phyloP scores from a whole-genome alignment of 2,329 filamentous ascomycete genomes.

The Alternaria conjuncta region DNA sequence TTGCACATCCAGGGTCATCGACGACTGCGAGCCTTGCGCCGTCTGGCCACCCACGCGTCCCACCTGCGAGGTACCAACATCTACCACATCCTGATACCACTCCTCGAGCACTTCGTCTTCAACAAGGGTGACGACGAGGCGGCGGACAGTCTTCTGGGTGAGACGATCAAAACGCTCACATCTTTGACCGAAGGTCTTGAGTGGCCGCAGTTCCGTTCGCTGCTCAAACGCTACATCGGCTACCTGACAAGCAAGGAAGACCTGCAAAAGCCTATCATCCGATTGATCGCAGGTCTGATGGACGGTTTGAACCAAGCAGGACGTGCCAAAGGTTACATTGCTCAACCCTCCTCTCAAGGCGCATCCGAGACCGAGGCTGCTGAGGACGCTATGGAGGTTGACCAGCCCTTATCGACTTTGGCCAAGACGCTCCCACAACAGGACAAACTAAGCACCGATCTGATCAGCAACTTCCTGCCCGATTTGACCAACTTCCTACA shows the following conservation, averaged over 20 bases:
- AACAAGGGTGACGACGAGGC: slow-evolving; percentile 78
- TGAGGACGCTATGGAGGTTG: slow-evolving; percentile 32
- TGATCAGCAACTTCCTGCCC: slow-evolving; percentile 78
- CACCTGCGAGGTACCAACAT: slow-evolving; percentile 78
- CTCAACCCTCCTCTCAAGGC: slow-evolving; percentile 43
- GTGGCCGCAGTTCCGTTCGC: slow-evolving; percentile 88
- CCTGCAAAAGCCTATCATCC: slow-evolving; percentile 83
- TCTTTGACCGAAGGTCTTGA: slow-evolving; percentile 77
- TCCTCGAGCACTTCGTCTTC: slow-evolving; percentile 94
- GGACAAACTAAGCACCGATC: slow-evolving; percentile 72
- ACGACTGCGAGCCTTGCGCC: slow-evolving; percentile 81
- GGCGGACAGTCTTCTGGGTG: slow-evolving; percentile 82
- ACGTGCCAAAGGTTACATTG: slow-evolving; percentile 42
- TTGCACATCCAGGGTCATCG: slow-evolving; percentile 87
- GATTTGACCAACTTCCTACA: slow-evolving; percentile 84
- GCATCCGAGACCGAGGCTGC: slow-evolving; percentile 27
- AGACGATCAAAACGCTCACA: slow-evolving; percentile 82
- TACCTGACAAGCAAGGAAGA: slow-evolving; percentile 83
- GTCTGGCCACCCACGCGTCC: slow-evolving; percentile 73
- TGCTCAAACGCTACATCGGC: slow-evolving; percentile 81
- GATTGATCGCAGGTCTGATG: slow-evolving; percentile 79
- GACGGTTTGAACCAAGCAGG: slow-evolving; percentile 72
- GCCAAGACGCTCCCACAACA: slow-evolving; percentile 69
- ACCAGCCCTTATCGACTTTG: slow-evolving; percentile 52
- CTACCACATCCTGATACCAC: slow-evolving; percentile 84